Evolutionary conservation across 805 yeast species (phyloP).

Genomic region (Kurtzmaniella fragi): DNA sequence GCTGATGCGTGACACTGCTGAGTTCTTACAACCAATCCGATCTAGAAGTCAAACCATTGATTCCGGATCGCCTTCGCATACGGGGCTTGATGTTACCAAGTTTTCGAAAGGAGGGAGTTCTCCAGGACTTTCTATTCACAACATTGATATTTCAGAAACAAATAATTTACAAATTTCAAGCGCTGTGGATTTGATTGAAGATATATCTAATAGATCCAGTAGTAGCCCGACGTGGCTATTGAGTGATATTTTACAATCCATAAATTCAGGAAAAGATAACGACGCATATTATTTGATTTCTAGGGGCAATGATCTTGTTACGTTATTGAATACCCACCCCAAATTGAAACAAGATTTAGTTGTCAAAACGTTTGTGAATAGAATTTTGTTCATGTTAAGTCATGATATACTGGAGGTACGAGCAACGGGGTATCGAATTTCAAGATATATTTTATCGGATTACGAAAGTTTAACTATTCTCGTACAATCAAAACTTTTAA

Average conservation of each 20-base stretch:
- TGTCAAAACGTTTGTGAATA: conserved; percentile 48
- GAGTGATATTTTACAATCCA: conserved; percentile 54
- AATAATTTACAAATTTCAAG: too few relatives aligned
- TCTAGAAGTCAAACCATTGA: too few relatives aligned
- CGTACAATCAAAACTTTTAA: conserved; percentile 52
- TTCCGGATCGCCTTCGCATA: too few relatives aligned
- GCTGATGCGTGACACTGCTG: too few relatives aligned
- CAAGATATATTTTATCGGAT: conserved; percentile 59
- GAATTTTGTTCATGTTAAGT: conserved; percentile 57
- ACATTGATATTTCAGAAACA: too few relatives aligned
- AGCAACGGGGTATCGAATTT: conserved; percentile 71
- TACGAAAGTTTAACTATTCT: conserved; percentile 50
- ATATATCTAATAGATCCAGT: too few relatives aligned
- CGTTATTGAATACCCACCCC: conserved; percentile 52
- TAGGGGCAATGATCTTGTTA: conserved; percentile 63
- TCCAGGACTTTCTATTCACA: too few relatives aligned
- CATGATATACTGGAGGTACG: conserved; percentile 57
- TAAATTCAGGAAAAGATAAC: conserved; percentile 46
- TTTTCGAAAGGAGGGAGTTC: too few relatives aligned
- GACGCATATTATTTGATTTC: conserved; percentile 47
- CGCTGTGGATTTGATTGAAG: too few relatives aligned
- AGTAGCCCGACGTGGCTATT: conserved; percentile 49
- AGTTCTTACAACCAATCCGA: too few relatives aligned
- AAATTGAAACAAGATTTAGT: conserved; percentile 60
- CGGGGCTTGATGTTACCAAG: too few relatives aligned